phyloP scores from a whole-genome alignment of 305 asterid genomes.

The Solanum hybrid region DNA sequence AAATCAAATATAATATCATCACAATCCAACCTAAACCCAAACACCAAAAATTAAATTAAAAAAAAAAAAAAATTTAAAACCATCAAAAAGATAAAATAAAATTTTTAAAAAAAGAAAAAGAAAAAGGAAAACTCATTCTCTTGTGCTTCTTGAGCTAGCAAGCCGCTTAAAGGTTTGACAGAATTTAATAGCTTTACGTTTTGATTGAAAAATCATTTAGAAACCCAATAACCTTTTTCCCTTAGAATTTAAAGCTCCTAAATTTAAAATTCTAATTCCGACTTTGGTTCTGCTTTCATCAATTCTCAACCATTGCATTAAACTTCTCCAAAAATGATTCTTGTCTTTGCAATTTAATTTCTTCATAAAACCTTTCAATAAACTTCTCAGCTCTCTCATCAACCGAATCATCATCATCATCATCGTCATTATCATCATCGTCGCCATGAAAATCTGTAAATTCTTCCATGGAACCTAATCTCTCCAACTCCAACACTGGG shows the following conservation, averaged over 20 bases:
- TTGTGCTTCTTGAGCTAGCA: not conserved
- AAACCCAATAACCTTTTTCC: not conserved
- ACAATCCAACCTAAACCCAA: not conserved
- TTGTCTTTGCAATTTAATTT: conserved; percentile 46
- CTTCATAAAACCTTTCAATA: conserved; percentile 49
- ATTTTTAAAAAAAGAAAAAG: accelerated
- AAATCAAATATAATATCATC: not conserved
- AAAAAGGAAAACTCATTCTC: not conserved
- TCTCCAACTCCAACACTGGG: conserved; percentile 15
- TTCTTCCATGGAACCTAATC: conserved; percentile 6
- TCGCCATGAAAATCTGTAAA: conserved; percentile 4
- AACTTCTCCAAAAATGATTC: conserved; percentile 11
- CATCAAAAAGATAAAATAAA: not conserved
- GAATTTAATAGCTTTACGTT: not conserved
- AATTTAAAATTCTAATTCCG: not conserved
- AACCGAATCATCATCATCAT: conserved; percentile 6
- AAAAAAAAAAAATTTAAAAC: not conserved
- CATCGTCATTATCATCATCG: not conserved
- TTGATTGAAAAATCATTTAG: not conserved
- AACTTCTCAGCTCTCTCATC: conserved; percentile 62
- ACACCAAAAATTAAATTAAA: not conserved
- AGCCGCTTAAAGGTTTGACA: not conserved
- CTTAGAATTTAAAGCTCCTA: not conserved
- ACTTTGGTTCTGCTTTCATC: not conserved
- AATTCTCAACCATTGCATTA: conserved; percentile 9